Percentiles rank a stretch among this genome's conserved stretches.
phyloP scores from a whole-genome alignment of 495 filamentous ascomycete genomes.

The Penicillium simplicissimum region DNA sequence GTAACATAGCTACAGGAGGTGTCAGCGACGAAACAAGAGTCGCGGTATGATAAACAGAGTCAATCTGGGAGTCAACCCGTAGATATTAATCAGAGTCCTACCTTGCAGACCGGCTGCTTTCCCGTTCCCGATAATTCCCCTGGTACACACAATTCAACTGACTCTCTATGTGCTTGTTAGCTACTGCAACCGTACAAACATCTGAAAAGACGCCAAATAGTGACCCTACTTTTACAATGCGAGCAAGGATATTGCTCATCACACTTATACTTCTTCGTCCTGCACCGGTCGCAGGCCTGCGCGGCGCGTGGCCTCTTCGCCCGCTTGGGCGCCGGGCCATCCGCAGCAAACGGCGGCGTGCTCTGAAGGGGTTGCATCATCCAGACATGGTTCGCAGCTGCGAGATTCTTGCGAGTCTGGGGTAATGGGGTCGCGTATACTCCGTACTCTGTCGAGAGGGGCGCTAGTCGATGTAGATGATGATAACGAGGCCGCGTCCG shows the following conservation, averaged over 20 bases:
- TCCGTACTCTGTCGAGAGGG: neutral
- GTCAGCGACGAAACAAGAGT: neutral
- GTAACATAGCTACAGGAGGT: constrained; percentile 34
- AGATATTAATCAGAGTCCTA: constrained; percentile 8
- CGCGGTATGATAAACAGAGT: neutral
- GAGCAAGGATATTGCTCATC: constrained; percentile 44
- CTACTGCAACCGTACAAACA: neutral
- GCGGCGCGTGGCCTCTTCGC: constrained; percentile 42
- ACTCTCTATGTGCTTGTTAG: constrained; percentile 28
- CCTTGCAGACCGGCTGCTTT: constrained; percentile 39
- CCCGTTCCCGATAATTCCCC: constrained; percentile 39
- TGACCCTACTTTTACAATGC: constrained; percentile 41
- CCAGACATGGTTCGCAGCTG: constrained; percentile 10
- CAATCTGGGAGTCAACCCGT: neutral
- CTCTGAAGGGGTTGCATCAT: constrained; percentile 23
- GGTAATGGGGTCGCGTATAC: constrained; percentile 8
- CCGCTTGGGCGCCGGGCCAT: constrained; percentile 31
- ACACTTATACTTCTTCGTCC: constrained; percentile 48
- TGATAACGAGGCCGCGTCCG: constrained; percentile 13
- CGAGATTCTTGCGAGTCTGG: constrained; percentile 5
- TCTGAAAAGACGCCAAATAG: neutral
- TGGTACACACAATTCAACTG: constrained; percentile 38
- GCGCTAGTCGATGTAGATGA: constrained; percentile 17
- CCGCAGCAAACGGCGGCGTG: constrained; percentile 13
- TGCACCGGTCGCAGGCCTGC: constrained; percentile 44